Base-by-base conservation (phyloP, 371 early-diverging fungal species). In the Rhizopus arrhizus region DNA sequence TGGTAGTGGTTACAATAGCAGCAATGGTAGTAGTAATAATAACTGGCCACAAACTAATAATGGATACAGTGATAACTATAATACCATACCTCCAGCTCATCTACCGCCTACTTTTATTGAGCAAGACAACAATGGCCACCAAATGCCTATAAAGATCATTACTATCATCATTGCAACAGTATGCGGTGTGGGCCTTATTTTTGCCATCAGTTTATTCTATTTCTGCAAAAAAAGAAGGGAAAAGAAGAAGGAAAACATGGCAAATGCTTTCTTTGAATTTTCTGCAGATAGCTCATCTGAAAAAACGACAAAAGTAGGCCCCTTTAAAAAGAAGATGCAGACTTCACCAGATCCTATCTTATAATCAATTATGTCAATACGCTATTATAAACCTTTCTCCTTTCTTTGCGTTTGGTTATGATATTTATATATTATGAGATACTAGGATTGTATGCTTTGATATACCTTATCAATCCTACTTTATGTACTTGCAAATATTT, bases 221-320 rank as follows among this genome's bases (percentile, higher is more conserved):
- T 57, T 66, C 12, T 69, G 64, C 42, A 59, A 60, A 52, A 62
- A 57, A n/a, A 57, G 64, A 60, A 68, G 61, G 41, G 69, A 69
- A 13, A 56, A 53, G 34, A 72, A 72, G 50, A 72, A 69, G 47
- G 73, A 72, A 36, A 68, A 62, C 40, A 72, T 72, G 73, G 73
- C 73, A 13, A 66, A 69, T 47, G 73, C 73, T 15, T 72, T 68
- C 41, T 65, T 72, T 15, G 73, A 72, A 29, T 72, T 72, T 33
- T 68, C 69, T 16, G 69, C 58, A 16, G 69, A 66, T 41, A 68
- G 66, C 52, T 28, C 64, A 9, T 47, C 56, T 6, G 62, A 64
- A 35, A 72, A 72, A 28, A 51, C 42, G 11, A 40, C 53, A 13
- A 62, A 56, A 56, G 60, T 51, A 2, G 45, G 58, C 3, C 58